phyloP scores from a whole-genome alignment of 2,329 filamentous ascomycete species.

The Exophiala alcalophila region DNA sequence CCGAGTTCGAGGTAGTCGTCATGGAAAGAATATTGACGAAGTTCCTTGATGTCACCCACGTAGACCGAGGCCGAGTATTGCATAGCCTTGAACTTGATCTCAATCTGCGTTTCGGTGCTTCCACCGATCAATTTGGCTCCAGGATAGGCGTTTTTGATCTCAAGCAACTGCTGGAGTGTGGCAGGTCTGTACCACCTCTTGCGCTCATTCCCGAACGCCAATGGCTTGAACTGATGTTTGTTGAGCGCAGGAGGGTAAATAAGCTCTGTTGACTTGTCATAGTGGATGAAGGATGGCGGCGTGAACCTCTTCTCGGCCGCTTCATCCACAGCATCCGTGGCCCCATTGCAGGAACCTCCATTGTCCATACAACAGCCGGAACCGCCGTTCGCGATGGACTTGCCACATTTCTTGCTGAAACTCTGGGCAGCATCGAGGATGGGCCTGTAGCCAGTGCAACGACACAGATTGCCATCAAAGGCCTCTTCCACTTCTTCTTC shows the following conservation, averaged over 20 bases:
- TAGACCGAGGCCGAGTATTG: conserved; percentile 87
- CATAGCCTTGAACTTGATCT: conserved; percentile 96
- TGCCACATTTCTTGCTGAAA: conserved; percentile 65
- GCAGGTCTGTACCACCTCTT: conserved; percentile 93
- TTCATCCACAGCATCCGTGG: conserved; percentile 38
- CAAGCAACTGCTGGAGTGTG: conserved; percentile 78
- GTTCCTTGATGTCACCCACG: conserved; percentile 86
- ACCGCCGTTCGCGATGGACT: conserved; percentile 57
- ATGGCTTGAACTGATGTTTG: conserved; percentile 74
- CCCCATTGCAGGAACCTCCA: conserved; percentile 65
- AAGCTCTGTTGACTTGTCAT: conserved; percentile 87
- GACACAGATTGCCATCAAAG: conserved; percentile 93
- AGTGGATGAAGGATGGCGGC: conserved; percentile 87
- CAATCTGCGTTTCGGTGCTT: conserved; percentile 95
- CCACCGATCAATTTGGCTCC: conserved; percentile 92
- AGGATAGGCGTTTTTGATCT: conserved; percentile 84
- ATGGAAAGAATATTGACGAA: conserved; percentile 75
- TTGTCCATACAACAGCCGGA: conserved; percentile 70
- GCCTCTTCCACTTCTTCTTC: conserved; percentile 89
- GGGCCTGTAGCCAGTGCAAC: conserved; percentile 91
- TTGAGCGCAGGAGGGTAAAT: conserved; percentile 87
- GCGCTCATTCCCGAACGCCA: conserved; percentile 89
- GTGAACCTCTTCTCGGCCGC: conserved; percentile 62
- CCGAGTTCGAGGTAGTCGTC: conserved; percentile 86
- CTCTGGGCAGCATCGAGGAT: conserved; percentile 93